Evolutionary conservation across 1,284 basidiomycete genomes (phyloP).

Genomic region (Cryptococcus sp.): DNA sequence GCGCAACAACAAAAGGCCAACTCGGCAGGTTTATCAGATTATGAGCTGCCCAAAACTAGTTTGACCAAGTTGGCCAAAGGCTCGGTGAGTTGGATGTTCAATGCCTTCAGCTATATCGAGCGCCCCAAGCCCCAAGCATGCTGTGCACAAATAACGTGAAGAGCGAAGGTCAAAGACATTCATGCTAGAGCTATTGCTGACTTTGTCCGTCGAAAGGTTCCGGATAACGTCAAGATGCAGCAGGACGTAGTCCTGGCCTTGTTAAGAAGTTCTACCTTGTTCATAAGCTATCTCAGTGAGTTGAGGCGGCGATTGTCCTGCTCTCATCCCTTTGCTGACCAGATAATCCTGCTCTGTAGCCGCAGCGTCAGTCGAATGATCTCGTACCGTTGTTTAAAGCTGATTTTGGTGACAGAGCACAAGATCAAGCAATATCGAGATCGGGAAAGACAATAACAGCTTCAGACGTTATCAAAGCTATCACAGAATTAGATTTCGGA

Average conservation of each 20-base stretch:
- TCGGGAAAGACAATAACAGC: constrained; percentile 86
- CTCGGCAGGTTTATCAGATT: constrained; percentile 65
- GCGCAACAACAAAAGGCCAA: constrained; percentile 37
- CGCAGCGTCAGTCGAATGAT: constrained; percentile 6
- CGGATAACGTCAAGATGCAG: constrained; percentile 79
- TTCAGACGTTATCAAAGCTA: constrained; percentile 81
- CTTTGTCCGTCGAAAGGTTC: constrained; percentile 63
- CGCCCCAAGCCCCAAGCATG: too few relatives aligned
- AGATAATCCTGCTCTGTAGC: constrained; percentile 9
- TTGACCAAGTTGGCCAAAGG: constrained; percentile 80
- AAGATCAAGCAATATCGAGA: constrained; percentile 78
- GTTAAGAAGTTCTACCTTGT: constrained; percentile 81
- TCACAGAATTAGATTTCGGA: constrained; percentile 73
- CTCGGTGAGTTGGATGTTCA: constrained; percentile 54
- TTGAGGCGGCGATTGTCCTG: constrained; percentile 6
- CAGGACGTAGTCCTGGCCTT: constrained; percentile 81
- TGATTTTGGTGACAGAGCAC: constrained; percentile 61
- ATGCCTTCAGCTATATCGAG: too few relatives aligned
- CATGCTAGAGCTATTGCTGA: background rate
- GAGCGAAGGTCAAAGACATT: background rate
- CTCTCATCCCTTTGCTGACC: background rate
- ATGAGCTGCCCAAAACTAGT: constrained; percentile 76
- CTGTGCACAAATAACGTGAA: background rate
- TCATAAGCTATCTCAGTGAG: constrained; percentile 85
- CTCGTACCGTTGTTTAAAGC: too few relatives aligned